A percentile compares a stretch with the other conserved stretches of the same genome.
Conservation (phyloP, 148 eudicot genomes). For the Fagopyrum homotropicum region DNA sequence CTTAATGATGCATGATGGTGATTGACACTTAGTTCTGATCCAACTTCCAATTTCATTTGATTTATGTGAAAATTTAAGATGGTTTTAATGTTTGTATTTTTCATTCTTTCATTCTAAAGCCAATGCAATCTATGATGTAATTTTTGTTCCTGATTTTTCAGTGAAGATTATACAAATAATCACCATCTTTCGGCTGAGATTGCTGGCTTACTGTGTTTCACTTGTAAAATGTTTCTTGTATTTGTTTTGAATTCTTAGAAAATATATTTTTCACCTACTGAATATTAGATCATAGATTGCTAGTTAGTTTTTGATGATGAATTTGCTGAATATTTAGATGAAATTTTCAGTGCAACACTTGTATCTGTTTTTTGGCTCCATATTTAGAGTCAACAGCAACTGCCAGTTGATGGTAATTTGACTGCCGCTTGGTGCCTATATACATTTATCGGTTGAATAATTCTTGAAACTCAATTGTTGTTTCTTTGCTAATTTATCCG, state of each 20-base stretch:
- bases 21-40: too few species aligned
- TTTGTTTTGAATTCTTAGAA: too few species aligned
- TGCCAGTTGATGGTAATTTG: conserved; percentile 24
- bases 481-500: conserved; percentile 27
- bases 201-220: not conserved
- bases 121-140: conserved; percentile 2
- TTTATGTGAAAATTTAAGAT: not conserved
- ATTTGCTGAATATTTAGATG: too few species aligned
- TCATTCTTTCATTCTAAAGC: not conserved
- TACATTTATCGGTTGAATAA: conserved; percentile 15
- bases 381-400: conserved; percentile 36
- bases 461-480: conserved; percentile 22
- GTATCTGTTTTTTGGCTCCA: not conserved
- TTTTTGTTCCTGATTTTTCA: not conserved
- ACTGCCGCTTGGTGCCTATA: conserved; percentile 43
- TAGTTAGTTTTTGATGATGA: too few species aligned
- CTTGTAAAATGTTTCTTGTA: too few species aligned
- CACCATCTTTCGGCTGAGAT: conserved; percentile 11
- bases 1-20: too few species aligned
- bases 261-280: too few species aligned
- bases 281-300: too few species aligned
- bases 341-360: too few species aligned
- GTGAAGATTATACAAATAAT: not conserved
- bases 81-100: not conserved
- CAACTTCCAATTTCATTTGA: not conserved